Conservation (phyloP, 2,329 filamentous ascomycete species). For the Cladosporium phlei region DNA sequence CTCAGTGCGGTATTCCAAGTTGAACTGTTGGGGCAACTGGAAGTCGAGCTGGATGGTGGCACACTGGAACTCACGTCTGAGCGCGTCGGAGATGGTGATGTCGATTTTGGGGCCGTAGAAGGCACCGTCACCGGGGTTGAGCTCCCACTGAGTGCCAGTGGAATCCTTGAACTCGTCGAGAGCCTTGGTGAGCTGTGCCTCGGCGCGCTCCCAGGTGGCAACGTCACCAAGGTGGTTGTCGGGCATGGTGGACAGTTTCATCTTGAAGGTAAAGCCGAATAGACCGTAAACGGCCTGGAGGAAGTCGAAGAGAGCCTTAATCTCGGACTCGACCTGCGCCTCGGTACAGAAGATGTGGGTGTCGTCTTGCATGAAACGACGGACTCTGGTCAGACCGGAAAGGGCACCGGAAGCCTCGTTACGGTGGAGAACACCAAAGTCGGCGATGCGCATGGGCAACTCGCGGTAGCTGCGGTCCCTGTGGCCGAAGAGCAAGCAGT, state of each 20-base stretch:
- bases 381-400: slow-evolving; percentile 83
- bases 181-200: slow-evolving; percentile 72
- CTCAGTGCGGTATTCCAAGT: slow-evolving; percentile 77
- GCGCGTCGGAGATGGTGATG: slow-evolving; percentile 84
- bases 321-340: slow-evolving; percentile 71
- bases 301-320: slow-evolving; percentile 83
- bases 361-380: slow-evolving; percentile 94
- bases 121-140: slow-evolving; percentile 91
- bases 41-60: slow-evolving; percentile 95
- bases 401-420: slow-evolving; percentile 94
- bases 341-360: slow-evolving; percentile 91
- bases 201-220: slow-evolving; percentile 83
- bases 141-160: slow-evolving; percentile 69
- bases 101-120: slow-evolving; percentile 99
- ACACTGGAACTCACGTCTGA: slow-evolving; percentile 80
- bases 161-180: slow-evolving; percentile 68
- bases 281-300: slow-evolving; percentile 73
- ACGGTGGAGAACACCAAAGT: slow-evolving; percentile 91
- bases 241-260: slow-evolving; percentile 86
- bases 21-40: slow-evolving; percentile 79
- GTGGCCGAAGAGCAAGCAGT: slow-evolving; percentile 82
- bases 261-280: slow-evolving; percentile 84
- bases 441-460: slow-evolving; percentile 84
- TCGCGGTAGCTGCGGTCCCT: slow-evolving; percentile 83
- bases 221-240: slow-evolving; percentile 86